phyloP scores from a whole-genome alignment of 164 flowering plant species.

The Aristolochia contorta region DNA sequence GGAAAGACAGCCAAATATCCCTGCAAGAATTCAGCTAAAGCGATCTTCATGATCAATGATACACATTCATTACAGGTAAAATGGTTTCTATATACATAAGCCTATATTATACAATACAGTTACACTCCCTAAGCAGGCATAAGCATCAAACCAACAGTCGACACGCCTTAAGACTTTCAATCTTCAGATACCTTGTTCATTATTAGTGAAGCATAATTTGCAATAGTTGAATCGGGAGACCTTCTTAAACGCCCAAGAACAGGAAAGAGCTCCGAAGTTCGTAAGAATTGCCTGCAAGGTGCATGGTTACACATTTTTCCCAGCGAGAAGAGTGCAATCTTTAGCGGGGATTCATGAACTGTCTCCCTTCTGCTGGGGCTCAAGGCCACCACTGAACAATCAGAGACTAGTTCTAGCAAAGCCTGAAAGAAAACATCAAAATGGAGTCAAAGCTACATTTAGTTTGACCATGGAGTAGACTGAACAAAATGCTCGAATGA shows the following conservation, averaged over 20 bases:
- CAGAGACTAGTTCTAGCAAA: slow-evolving; percentile 66
- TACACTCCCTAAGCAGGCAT: too few relatives aligned
- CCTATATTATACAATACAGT: too few relatives aligned
- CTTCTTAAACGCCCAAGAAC: slow-evolving; percentile 56
- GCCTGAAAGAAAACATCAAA: slow-evolving; percentile 44
- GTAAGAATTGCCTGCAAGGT: slow-evolving; percentile 60
- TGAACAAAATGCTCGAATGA: too few relatives aligned
- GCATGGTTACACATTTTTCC: slow-evolving; percentile 78
- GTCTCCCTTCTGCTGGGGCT: slow-evolving; percentile 70
- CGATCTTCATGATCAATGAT: too few relatives aligned
- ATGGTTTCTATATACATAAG: too few relatives aligned
- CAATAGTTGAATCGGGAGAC: slow-evolving; percentile 70
- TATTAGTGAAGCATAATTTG: slow-evolving; percentile 65
- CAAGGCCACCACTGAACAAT: slow-evolving; percentile 59
- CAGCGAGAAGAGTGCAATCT: slow-evolving; percentile 83
- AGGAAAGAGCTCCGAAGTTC: slow-evolving; percentile 64
- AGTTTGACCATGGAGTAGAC: neutral
- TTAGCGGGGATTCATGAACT: slow-evolving; percentile 77
- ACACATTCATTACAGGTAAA: too few relatives aligned
- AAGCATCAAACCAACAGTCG: too few relatives aligned
- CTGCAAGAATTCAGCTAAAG: too few relatives aligned
- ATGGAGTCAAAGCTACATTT: neutral
- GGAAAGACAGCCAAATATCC: too few relatives aligned
- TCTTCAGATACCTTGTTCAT: slow-evolving; percentile 41
- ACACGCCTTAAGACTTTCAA: slow-evolving; percentile 11